Base-by-base conservation (phyloP, 106 monocot species). In the Gastrodia elata region DNA sequence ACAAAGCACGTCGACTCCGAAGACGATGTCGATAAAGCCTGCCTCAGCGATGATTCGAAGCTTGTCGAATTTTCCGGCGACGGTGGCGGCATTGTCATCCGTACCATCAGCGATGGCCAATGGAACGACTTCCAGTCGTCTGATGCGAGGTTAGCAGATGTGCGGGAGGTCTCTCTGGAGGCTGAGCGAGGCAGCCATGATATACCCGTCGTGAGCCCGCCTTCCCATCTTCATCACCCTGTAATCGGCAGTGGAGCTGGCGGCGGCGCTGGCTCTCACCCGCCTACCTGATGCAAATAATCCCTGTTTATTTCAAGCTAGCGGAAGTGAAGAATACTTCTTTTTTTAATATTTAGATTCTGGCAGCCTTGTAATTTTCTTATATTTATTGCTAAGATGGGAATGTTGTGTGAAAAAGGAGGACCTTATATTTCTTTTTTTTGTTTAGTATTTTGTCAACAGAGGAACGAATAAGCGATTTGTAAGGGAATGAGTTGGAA, bases 1-100 rank as follows among this genome's bases (percentile, higher is more conserved):
- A 89, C 93, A n/a, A 97, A 92, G 52, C 88, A 90, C 76, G 85
- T 90, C 18, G 84, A 92, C 71, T 68, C 39, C 27, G 88, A 97
- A 52, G 84, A 84, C 18, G 83, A 94, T 68, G 86, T 91, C 27
- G 97, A 93, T 77, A 98, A 98, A 80, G 88, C 97, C 42, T 97
- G 92, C 46, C 75, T 97, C 69, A 94, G 67, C 26, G 87, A 87
- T 32, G 87, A 87, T 75, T 83, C 89, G 55, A 80, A 72, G 38
- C 73, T 67, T 1, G 72, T 78, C 36, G 48, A 64, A 27, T 77
- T 78, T 71, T 79, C 89, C 7, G 75, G 68, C 28, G 76, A 72
- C 55, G 73, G 42, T 36, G 85, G 85, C 39, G 72, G 86, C 28
- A 87, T 86, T 27, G 84, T 88, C 64, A 84, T 90, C 33, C 87